phyloP scores from a whole-genome alignment of 305 asterid species.

The Solanum hybrid region DNA sequence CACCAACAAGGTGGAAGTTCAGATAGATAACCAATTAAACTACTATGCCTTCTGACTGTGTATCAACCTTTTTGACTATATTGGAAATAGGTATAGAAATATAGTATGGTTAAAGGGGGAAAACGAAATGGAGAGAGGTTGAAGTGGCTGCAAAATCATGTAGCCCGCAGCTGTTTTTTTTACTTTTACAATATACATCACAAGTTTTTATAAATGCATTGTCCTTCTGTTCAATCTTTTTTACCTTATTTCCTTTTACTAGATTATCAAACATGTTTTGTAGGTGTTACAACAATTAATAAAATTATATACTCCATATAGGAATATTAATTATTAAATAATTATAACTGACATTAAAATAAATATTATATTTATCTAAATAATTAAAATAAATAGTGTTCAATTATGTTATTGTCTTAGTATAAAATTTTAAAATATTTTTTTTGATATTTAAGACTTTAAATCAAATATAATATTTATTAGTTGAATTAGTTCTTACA shows the following conservation, averaged over 20 bases:
- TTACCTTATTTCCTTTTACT: background rate
- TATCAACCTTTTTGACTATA: background rate
- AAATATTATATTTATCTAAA: no score
- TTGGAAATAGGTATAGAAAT: background rate
- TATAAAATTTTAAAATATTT: no score
- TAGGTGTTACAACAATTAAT: background rate
- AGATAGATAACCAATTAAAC: no score
- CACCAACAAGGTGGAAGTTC: background rate
- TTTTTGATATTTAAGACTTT: background rate
- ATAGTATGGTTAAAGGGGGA: background rate
- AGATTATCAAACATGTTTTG: background rate
- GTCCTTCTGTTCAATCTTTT: no score
- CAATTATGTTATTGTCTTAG: background rate
- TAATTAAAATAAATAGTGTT: background rate
- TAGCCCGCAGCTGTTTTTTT: slow-evolving; percentile 21
- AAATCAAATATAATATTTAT: background rate
- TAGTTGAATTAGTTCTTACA: background rate
- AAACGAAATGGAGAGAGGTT: background rate
- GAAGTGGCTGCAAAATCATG: slow-evolving; percentile 20
- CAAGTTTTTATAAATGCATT: background rate
- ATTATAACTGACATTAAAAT: background rate
- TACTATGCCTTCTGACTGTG: background rate
- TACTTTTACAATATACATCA: background rate
- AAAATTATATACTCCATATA: no score
- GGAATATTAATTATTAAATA: no score